Base-by-base conservation (phyloP, 192 early-diverging fungal genomes). In the Backusella psychrophila region DNA sequence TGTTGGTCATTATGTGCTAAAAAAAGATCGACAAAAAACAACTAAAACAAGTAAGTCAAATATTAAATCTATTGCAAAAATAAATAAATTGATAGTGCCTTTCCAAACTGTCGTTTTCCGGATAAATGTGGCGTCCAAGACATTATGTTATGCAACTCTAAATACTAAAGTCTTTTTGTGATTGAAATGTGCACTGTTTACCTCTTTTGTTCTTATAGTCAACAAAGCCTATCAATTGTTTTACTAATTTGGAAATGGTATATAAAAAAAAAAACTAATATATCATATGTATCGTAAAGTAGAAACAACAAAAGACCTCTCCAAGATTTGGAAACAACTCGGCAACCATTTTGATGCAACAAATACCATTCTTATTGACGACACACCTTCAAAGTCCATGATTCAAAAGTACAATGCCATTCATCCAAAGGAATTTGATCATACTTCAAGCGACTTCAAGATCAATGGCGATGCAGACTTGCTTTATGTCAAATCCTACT, bases 221-320 rank as follows among this genome's bases (percentile, higher is more conserved):
- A 49, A n/a, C 17, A 49, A 49, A 49, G 46, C 17, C 46, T 19
- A n/a, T 49, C 5, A 17, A 49, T 19, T 19, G 19, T 6, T 49
- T 49, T 49, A 6, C 46, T 49, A 49, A 49, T 49, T 19, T 49
- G 46, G 46, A 19, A 49, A 49, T 19, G 46, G 46, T 19, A n/a
- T 49, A 49, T n/a, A 46, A 46, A 46, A 49, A 49, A 49, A 49
- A 49, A 49, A 19, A 49, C 9, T 38, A 38, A 38, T 46, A 46
- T 49, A 49, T 19, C 12, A 49, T 49, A 15, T 19, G 15, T 49
- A 49, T 49, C 69, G 71, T 6, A 90, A 88, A 52, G 78, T 73
- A 0, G 23, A 83, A 34, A 88, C 90, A 0, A 80, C 92, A 14
- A 94, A 94, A 73, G 87, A 94, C 52, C 79, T 94, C n/a, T 77